Conservation (phyloP, 257 asterid species). For the Fraxinus pennsylvanica region DNA sequence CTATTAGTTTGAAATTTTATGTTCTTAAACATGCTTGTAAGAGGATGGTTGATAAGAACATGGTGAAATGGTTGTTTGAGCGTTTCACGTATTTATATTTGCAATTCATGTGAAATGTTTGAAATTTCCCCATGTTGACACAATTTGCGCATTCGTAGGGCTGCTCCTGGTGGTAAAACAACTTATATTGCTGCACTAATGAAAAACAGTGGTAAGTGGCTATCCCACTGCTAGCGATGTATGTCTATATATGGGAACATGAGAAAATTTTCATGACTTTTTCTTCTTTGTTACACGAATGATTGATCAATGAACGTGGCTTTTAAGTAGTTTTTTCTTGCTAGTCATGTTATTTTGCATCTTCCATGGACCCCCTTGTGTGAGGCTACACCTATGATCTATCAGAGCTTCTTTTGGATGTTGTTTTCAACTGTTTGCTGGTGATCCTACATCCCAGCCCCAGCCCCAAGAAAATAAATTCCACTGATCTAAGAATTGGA, state of each 20-base stretch:
- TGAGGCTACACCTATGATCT: not conserved
- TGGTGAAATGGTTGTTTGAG: not conserved
- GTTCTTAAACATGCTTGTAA: not conserved
- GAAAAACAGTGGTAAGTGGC: conserved; percentile 84
- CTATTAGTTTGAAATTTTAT: conserved; percentile 5
- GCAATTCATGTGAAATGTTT: too few relatives aligned
- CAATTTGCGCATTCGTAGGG: conserved; percentile 51
- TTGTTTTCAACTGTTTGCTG: not conserved
- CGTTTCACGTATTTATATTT: not conserved
- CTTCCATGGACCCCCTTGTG: not conserved
- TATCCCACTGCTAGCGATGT: not conserved
- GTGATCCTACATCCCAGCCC: not conserved
- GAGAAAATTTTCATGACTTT: not conserved
- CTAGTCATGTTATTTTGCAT: not conserved
- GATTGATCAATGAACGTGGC: not conserved
- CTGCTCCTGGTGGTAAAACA: conserved; percentile 99
- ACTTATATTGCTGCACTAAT: conserved; percentile 90
- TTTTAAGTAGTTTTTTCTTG: too few relatives aligned
- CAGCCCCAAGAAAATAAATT: too few relatives aligned
- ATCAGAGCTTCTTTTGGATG: not conserved
- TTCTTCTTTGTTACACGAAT: not conserved
- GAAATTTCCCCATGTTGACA: conserved; percentile 23
- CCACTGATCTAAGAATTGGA: not conserved
- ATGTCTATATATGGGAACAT: not conserved
- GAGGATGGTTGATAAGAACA: not conserved